Evolutionary conservation across 2,329 filamentous ascomycete species (phyloP), one percentile per base, ranked within the genome.

Genomic region (Hypoxylon sp.): DNA sequence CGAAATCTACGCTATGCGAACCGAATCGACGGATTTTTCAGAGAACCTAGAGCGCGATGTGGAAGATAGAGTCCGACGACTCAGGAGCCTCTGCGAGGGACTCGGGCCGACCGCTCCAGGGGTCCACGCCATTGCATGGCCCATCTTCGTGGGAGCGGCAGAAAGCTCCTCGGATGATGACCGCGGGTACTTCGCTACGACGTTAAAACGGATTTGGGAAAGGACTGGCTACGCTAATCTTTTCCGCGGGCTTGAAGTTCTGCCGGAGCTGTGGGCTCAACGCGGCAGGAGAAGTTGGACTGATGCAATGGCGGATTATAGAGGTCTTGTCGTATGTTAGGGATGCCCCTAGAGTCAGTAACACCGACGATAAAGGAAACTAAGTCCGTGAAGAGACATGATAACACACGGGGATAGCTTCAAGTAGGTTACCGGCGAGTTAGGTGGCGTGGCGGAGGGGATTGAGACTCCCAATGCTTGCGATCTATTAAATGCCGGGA

Each of bases 141-240:
- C 61, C 4, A 56, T 64, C n/a, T 64, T 64, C 32, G 61, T 60
- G 16, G 61, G 55, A 3, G 61, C 55, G 3, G 51, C 56, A 11
- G 61, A 64, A 32, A 64, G 55, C 12, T 14, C n/a, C 2, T 46
- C 46, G 2, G 56, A 48, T 2, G 24, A 52, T 5, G n/a, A 64
- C 22, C 56, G 56, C 3, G 11, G 30, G 22, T 54, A 54, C 30
- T 56, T 56, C 12, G 20, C 52, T 12, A 6, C 14, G 3, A 44
- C n/a, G 4, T 24, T 54, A n/a, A 40, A 22, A 18, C 11, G 24
- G 22, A 26, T 54, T n/a, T 61, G 42, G 49, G 49, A 61, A 33
- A 49, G 42, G 42, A 48, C 28, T 6, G 50, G 57, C n/a, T 49
- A 61, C 16, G 49, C 42, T 12, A 61, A 61, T 33, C 38, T 56